Conservation (phyloP, 2,329 filamentous ascomycete species). For the Endoconidiophora polonica region DNA sequence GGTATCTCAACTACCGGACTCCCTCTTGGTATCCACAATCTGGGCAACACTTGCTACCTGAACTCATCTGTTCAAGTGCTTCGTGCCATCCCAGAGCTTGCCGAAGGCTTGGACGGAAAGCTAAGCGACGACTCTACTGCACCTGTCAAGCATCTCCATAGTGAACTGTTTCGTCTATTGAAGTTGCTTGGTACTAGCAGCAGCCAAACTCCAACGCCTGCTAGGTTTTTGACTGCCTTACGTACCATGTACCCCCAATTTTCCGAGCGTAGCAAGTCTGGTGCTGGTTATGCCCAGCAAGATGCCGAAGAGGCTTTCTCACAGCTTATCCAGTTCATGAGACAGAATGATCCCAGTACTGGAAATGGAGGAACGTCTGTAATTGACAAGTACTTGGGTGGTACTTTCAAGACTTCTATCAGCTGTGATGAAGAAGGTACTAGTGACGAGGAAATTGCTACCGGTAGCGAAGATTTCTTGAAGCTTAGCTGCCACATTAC, state of each 20-base stretch:
- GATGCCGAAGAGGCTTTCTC: conserved; percentile 98
- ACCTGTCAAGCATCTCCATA: too few relatives aligned
- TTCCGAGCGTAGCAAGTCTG: conserved; percentile 69
- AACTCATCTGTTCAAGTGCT: conserved; percentile 94
- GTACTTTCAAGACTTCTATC: conserved; percentile 60
- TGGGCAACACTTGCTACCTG: conserved; percentile 96
- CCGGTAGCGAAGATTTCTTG: conserved; percentile 58
- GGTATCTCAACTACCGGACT: conserved; percentile 71
- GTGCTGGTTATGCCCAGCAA: conserved; percentile 84
- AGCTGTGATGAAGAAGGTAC: conserved; percentile 73
- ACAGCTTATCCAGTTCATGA: conserved; percentile 73
- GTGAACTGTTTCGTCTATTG: neutral
- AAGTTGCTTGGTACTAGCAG: conserved; percentile 50
- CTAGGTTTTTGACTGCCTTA: conserved; percentile 67
- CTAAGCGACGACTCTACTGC: too few relatives aligned
- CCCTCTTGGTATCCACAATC: conserved; percentile 74
- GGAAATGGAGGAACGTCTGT: conserved; percentile 40
- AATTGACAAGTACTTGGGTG: conserved; percentile 79
- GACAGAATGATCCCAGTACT: conserved; percentile 18
- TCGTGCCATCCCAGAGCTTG: conserved; percentile 76
- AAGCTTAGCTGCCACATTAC: conserved; percentile 96
- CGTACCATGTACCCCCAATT: conserved; percentile 79
- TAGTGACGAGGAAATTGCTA: conserved; percentile 52
- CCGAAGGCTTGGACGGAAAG: conserved; percentile 36
- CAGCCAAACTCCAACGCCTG: conserved; percentile 57